Conservation (phyloP, 2,329 filamentous ascomycete genomes). For the Ophiostoma novo-ulmi region DNA sequence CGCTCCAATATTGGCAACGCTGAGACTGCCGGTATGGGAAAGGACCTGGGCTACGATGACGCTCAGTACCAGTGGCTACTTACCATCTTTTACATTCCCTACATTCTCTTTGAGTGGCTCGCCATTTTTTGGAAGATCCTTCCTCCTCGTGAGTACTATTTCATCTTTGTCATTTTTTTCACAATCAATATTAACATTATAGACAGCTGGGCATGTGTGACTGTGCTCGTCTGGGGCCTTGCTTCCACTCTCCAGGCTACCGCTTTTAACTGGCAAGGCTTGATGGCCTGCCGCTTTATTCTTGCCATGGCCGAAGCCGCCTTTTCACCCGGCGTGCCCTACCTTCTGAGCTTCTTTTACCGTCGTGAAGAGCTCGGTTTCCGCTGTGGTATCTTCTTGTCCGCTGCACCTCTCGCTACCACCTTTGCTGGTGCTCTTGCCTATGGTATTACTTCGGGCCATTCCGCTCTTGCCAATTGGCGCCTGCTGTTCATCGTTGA, state of each 20-base stretch:
- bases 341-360: slow-evolving; percentile 46
- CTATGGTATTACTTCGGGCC: slow-evolving; percentile 58
- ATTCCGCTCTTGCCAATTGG: slow-evolving; percentile 56
- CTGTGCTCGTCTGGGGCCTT: slow-evolving; percentile 32
- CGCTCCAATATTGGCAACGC: slow-evolving; percentile 31
- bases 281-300: slow-evolving; percentile 39
- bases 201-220: slow-evolving; percentile 32
- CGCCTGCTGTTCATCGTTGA: slow-evolving; percentile 61
- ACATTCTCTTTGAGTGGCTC: slow-evolving; percentile 41
- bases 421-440: slow-evolving; percentile 61
- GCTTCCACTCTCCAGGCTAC: slow-evolving; percentile 34
- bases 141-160: slow-evolving; percentile 35
- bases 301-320: slow-evolving; percentile 43
- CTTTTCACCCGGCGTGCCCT: slow-evolving; percentile 40
- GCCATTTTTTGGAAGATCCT: slow-evolving; percentile 41
- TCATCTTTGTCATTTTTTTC: neutral
- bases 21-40: slow-evolving; percentile 30
- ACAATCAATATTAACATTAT: neutral
- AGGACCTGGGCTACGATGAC: slow-evolving; percentile 37
- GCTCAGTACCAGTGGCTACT: slow-evolving; percentile 41
- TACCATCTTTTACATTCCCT: slow-evolving; percentile 44
- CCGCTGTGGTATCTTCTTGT: slow-evolving; percentile 65
- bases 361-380: slow-evolving; percentile 59
- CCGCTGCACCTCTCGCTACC: slow-evolving; percentile 61
- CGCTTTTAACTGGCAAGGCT: slow-evolving; percentile 34